These are phyloP conservation scores for Apiospora pterosperma DNA, from an alignment of 2,329 filamentous ascomycete genomes.

Conservation along the genomic window DNA sequence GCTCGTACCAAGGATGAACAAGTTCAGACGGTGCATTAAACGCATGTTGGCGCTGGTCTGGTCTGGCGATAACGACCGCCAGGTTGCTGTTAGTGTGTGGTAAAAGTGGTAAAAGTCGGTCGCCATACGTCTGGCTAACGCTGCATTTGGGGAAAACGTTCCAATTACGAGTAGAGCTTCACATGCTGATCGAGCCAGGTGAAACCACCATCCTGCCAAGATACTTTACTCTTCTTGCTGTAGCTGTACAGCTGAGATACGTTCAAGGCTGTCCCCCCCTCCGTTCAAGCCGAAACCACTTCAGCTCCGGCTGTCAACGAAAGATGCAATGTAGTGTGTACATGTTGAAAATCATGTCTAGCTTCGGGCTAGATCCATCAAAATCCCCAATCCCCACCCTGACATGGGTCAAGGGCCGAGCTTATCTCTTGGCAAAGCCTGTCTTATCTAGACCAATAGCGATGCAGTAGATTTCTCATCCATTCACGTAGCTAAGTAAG, in stretches of 20 bases:
- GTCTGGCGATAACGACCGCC: background rate
- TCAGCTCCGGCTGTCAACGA: background rate
- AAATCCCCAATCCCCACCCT: background rate
- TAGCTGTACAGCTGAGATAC: background rate
- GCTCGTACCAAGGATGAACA: background rate
- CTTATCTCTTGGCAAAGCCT: constrained; percentile 7
- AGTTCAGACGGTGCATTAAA: constrained; percentile 1
- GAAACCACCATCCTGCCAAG: background rate
- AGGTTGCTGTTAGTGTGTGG: background rate
- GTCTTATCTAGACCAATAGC: constrained; percentile 5
- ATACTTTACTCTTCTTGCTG: background rate
- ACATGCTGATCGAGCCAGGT: background rate
- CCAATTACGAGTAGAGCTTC: background rate
- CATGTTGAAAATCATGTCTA: background rate
- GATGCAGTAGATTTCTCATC: constrained; percentile 1
- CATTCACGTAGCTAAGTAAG: background rate
- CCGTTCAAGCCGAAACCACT: background rate
- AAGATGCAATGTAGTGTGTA: background rate
- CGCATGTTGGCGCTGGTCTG: no score
- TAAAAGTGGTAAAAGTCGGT: background rate
- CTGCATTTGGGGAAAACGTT: background rate
- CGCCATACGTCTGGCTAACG: background rate
- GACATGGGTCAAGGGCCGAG: background rate
- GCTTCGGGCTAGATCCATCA: background rate
- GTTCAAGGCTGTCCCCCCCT: background rate